Base-by-base conservation (phyloP, 2,329 filamentous ascomycete genomes). In the Davidsoniella australis region DNA sequence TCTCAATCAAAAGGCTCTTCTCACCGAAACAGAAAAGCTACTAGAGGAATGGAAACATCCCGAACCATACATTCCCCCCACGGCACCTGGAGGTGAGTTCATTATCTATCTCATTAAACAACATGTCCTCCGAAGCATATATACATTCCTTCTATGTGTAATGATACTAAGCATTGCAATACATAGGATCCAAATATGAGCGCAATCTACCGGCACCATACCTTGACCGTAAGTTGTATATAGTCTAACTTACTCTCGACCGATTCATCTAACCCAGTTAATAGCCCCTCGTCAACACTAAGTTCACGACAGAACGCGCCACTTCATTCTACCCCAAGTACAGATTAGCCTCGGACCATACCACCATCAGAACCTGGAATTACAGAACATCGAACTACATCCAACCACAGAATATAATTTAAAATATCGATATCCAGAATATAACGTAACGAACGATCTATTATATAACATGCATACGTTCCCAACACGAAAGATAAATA, bases 41-140 rank as follows among this genome's bases (percentile, higher is more conserved):
- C 69, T 98, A 55, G 78, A 91, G 60, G 84, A 81, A 65, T 98
- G 89, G 89, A 96, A 96, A 69, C 91, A 98, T 62, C 91, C 91
- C 3, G 91, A 98, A 64, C 88, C 91, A 29, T 96, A 94, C 64
- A 72, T 76, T 57, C 77, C 82, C 56, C 91, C 91, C 12, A 94
- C 86, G 40, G 89, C 91, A 38, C 91, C 91, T 9, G 91, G 91
- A 73, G 91, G 89, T 91, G 70, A 56, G 75, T 60, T 14, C 2
- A 43, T 50, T 41, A 18, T 23, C 8, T 33, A 12, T 33, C 26
- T 33, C 20, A 23, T 5, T 23, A 3, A 23, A 23, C 20, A 23
- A 23, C 20, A 4, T 23, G 5, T 23, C 1, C 20, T 23, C 20
- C 20, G 4, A 38, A 43, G 17, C 18, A 33, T 12, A 37, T n/a